Conservation (phyloP, 257 asterid genomes). For the Cordia subcordata region DNA sequence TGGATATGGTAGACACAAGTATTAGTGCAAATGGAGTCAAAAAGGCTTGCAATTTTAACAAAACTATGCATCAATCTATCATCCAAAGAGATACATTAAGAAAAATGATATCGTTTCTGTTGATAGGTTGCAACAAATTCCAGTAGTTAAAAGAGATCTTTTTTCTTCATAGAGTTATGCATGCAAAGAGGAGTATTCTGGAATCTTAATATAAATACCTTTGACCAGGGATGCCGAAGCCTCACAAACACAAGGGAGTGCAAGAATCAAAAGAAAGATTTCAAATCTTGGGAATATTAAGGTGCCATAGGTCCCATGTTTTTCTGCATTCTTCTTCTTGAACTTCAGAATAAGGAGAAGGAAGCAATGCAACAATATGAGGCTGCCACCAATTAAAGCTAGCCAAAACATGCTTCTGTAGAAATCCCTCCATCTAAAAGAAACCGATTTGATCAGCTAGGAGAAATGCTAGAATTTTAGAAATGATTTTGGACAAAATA, state of each 20-base stretch:
- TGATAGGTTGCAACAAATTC: no score
- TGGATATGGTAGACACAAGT: no score
- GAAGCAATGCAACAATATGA: constrained; percentile 49
- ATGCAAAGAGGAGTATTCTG: not conserved
- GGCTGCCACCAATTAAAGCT: constrained; percentile 55
- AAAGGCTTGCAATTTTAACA: no score
- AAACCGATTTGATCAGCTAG: constrained; percentile 5
- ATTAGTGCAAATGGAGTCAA: no score
- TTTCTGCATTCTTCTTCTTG: constrained; percentile 38
- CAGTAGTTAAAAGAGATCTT: no score
- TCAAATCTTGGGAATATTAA: constrained; percentile 71
- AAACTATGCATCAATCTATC: no score
- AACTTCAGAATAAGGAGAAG: constrained; percentile 43
- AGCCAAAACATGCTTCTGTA: constrained; percentile 85
- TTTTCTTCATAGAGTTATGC: no score
- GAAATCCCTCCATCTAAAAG: constrained; percentile 84
- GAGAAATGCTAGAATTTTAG: not conserved
- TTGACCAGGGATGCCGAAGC: constrained; percentile 62
- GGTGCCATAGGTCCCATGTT: constrained; percentile 54
- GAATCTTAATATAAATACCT: constrained; percentile 38
- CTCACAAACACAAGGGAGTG: constrained; percentile 68
- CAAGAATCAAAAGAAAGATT: constrained; percentile 68
- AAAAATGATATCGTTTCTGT: no score
- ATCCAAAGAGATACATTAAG: no score
- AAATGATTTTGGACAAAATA: not conserved